Evolutionary conservation across 257 asterid species (phyloP).

Genomic region (Asclepias syriaca): DNA sequence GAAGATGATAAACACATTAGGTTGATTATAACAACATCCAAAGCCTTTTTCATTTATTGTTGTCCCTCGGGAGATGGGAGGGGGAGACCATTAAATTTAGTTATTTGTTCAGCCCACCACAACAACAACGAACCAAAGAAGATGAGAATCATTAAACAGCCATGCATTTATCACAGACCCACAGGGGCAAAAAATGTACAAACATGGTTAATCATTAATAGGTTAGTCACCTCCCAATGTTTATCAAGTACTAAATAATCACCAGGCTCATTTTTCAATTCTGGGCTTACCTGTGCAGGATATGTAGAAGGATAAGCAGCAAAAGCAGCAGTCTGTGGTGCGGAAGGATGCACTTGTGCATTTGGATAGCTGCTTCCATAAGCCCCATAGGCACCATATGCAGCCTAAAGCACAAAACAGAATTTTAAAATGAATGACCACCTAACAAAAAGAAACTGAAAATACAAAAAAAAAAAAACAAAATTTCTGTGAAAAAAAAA

Average conservation of each 20-base stretch:
- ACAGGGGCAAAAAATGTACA: not conserved
- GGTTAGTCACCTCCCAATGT: not conserved
- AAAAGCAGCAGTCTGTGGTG: conserved; percentile 68
- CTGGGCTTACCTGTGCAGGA: conserved; percentile 58
- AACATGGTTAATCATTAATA: not conserved
- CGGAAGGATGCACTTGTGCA: conserved; percentile 61
- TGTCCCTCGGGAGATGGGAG: not conserved
- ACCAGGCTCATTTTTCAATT: not conserved
- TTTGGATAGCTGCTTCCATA: conserved; percentile 63
- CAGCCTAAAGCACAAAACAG: conserved; percentile 40
- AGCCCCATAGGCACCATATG: conserved; percentile 60
- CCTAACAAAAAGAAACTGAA: not conserved
- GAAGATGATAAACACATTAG: not conserved
- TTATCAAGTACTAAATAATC: not conserved
- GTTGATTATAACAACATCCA: too few relatives aligned
- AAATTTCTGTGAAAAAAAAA: too few relatives aligned
- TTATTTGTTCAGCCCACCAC: not conserved
- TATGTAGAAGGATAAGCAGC: conserved; percentile 81
- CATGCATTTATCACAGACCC: not conserved
- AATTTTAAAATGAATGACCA: not conserved
- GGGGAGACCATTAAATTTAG: not conserved
- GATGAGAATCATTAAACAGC: not conserved
- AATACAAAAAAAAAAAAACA: too few relatives aligned
- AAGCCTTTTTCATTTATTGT: not conserved
- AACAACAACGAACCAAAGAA: not conserved